Base-by-base conservation (phyloP, 106 monocot genomes). In the Agapanthus africanus region DNA sequence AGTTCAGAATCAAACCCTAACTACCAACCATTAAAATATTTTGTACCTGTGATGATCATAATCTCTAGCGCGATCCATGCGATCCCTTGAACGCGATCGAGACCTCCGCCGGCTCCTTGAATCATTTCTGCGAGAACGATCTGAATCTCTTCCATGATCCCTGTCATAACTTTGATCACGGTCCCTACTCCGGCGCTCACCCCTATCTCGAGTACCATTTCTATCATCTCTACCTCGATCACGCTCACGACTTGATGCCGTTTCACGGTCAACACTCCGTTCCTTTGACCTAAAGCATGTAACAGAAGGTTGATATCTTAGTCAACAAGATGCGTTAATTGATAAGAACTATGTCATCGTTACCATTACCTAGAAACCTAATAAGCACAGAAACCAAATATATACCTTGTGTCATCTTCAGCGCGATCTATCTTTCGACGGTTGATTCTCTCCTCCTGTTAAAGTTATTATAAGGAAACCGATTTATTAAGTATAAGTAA, bases 371-470 rank as follows among this genome's bases (percentile, higher is more conserved):
- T 11, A 40, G 39, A 11, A 39, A 10, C 37, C 2, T 8, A 26
- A 61, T 19, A 26, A 0, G 11, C 0, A n/a, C 0, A 39, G 19
- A 7, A 62, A 23, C 16, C 10, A 23, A 71, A 28, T 59, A 25
- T 31, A 13, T 74, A 84, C 86, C 85, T 84, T 69, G 73, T 75
- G 22, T 85, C 87, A 49, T 68, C 67, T 28, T 86, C 90, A 39
- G 79, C 59, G 40, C 79, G 71, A 32, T 79, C 87, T 21, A 65
- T 64, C 76, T 87, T 90, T 30, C 85, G 77, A 39, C 71, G 59
- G 28, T 82, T 87, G 28, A 82, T 75, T 71, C 81, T 87, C 70
- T 87, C 90, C 71, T 94, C 94, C 94, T 94, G 79, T 52, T 9
- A 35, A 72, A 61, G 23, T 68, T 46, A 40, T 66, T 47, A 32